These are phyloP conservation scores for Postia placenta DNA, from an alignment of 768 basidiomycete genomes.

Conservation along the genomic window DNA sequence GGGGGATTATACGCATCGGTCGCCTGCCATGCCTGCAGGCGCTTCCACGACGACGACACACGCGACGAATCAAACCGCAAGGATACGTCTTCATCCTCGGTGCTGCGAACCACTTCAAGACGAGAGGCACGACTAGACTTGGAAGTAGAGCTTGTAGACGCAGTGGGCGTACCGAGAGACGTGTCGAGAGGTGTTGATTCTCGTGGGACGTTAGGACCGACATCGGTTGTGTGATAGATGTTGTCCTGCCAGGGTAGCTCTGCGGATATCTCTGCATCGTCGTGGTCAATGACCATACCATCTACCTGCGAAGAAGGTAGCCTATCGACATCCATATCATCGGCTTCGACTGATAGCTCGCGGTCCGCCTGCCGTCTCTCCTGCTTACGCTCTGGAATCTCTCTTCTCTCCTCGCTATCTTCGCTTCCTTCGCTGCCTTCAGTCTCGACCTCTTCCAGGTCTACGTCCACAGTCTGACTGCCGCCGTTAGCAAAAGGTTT, in stretches of 20 bases:
- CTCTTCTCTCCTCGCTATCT: no score
- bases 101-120: constrained; percentile 12
- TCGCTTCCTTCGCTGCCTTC: constrained; percentile 6
- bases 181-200: no score
- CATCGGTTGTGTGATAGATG: constrained; percentile 4
- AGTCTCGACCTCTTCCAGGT: constrained; percentile 19
- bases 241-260: not conserved
- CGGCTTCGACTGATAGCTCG: no score
- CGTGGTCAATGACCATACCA: not conserved
- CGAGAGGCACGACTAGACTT: not conserved
- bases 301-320: not conserved
- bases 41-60: constrained; percentile 7
- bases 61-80: constrained; percentile 8
- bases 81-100: constrained; percentile 3
- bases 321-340: constrained; percentile 10
- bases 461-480: constrained; percentile 25
- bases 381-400: no score
- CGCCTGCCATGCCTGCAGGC: constrained; percentile 2
- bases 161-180: not conserved
- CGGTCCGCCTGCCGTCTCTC: no score
- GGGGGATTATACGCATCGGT: not conserved
- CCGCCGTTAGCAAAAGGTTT: constrained; percentile 49
- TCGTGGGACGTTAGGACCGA: not conserved
- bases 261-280: not conserved
- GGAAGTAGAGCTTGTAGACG: not conserved